Evolutionary conservation across 352 stramenopile genomes (phyloP), one percentile per base, ranked within the genome.

Genomic region (Globisporangium abappressorium): DNA sequence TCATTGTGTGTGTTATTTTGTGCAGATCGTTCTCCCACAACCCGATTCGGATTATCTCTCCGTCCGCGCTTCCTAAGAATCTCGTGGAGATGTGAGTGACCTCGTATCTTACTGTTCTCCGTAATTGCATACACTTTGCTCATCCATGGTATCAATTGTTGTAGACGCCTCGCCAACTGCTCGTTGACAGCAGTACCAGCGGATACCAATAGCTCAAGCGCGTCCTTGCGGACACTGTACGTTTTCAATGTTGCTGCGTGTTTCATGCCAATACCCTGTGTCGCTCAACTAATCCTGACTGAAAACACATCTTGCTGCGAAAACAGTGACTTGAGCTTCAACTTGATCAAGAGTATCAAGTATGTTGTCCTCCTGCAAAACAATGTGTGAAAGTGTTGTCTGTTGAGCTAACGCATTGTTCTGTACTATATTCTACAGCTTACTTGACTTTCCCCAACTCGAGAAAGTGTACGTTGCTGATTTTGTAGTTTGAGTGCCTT

Each of bases 261-360:
- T 59, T 49, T 22, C 8, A 20, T 22, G 15, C 41, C 41, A 22
- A n/a, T 15, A 24, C 22, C 14, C n/a, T 34, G 46, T 33, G 14
- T 54, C 6, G 24, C 24, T n/a, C 6, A 28, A 54, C 28, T 28
- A 47, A 47, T 3, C 15, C 15, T 47, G 15, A 47, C 47, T 14
- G n/a, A 43, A 43, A 64, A 41, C 12, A 12, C 5, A 28, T 49
- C 12, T 43, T 54, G 26, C 26, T 28, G 26, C 1, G 9, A 11
- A 14, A 43, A n/a, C 28, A 70, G 65, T 5, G 58, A 70, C 30
- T n/a, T 70, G 58, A 70, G 65, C 54, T n/a, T 51, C 49, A 70
- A 70, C 14, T 20, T 12, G 20, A 70, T 70, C 54, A 53, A 36
- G 30, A 66, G 58, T 34, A 46, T 70, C 51, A 38, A 15, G 64